Conservation (phyloP, 441 rosid species). For the Rhodomyrtus psidioides region DNA sequence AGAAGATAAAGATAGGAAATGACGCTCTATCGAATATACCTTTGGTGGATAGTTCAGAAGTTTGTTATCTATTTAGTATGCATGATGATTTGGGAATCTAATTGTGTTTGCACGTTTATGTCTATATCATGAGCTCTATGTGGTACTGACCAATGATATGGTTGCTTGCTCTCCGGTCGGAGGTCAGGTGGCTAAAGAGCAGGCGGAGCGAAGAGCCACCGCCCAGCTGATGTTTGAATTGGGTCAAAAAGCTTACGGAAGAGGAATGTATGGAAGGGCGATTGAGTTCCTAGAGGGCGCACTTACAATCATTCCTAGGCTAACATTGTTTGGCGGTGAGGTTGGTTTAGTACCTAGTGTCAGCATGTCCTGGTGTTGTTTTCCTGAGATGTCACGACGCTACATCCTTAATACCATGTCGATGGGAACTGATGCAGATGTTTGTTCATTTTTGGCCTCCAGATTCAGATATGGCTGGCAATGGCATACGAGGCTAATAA, state of each 20-base stretch:
- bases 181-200: constrained; percentile 84
- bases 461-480: constrained; percentile 98
- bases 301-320: constrained; percentile 80
- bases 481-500: constrained; percentile 98
- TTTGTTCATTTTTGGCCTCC: constrained; percentile 1
- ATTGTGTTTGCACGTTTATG: neutral
- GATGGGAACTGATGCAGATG: neutral
- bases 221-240: constrained; percentile 91
- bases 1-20: neutral
- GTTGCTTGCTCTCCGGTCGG: neutral
- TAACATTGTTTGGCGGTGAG: constrained; percentile 91
- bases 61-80: neutral
- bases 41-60: neutral
- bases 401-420: neutral
- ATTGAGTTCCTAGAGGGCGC: constrained; percentile 93
- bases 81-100: neutral
- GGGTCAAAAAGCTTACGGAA: constrained; percentile 89
- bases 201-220: constrained; percentile 79
- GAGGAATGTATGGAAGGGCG: constrained; percentile 79
- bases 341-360: constrained; percentile 37
- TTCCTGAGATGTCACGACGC: neutral
- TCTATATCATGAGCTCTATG: neutral
- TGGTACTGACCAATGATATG: neutral
- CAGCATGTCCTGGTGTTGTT: neutral
- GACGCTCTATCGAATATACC: neutral